A percentile compares a stretch with the other conserved stretches of the same genome.
Evolutionary conservation across 495 filamentous ascomycete genomes (phyloP).

Genomic region (Ascodesmis nigricans): DNA sequence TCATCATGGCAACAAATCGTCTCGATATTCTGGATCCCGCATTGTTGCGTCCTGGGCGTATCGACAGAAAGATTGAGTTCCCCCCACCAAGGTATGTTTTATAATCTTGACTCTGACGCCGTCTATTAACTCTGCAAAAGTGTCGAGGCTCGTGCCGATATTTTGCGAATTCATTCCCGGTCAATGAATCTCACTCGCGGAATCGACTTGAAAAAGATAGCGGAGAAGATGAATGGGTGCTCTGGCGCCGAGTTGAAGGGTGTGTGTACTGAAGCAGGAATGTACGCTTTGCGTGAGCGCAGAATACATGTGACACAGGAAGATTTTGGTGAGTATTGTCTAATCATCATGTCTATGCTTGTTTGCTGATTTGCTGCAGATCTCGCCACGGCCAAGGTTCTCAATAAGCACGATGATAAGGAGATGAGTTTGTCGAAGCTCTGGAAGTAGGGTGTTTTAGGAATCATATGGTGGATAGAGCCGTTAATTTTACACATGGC

Average conservation of each 20-base stretch:
- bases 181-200: constrained; percentile 97
- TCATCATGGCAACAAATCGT: constrained; percentile 98
- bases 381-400: constrained; percentile 92
- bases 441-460: constrained; percentile 88
- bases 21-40: constrained; percentile 94
- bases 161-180: constrained; percentile 84
- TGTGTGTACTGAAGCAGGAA: constrained; percentile 97
- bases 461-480: no score
- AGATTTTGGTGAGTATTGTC: constrained; percentile 57
- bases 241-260: constrained; percentile 82
- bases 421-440: constrained; percentile 73
- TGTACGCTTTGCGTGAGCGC: constrained; percentile 89
- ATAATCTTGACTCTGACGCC: background rate
- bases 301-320: constrained; percentile 97
- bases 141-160: constrained; percentile 91
- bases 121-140: constrained; percentile 20
- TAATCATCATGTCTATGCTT: background rate
- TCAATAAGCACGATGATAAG: constrained; percentile 99
- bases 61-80: constrained; percentile 99
- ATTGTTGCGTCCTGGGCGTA: constrained; percentile 76
- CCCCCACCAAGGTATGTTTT: constrained; percentile 60
- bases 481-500: no score
- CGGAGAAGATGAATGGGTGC: constrained; percentile 99
- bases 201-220: constrained; percentile 95
- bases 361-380: constrained; percentile 23